Base-by-base conservation (phyloP, 176 grass and related monocot genomes). In the Neostapfia colusana region DNA sequence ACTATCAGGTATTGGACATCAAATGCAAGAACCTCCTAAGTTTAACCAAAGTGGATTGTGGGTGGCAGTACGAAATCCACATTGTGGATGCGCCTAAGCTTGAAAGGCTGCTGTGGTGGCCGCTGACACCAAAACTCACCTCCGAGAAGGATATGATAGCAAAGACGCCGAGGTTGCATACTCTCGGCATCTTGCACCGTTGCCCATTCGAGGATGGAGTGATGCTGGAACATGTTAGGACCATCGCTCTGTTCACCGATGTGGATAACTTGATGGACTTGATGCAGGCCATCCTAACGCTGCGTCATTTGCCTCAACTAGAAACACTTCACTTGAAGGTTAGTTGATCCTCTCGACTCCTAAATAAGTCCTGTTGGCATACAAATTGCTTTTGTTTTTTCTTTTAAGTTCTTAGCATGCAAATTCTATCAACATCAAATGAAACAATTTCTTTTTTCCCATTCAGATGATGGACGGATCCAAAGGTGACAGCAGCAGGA, bases 41-140 rank as follows among this genome's bases (percentile, higher is more conserved):
- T 1, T 0, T 50, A 16, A 70, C 68, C 43, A 20, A 7, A 4
- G 15, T 18, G 1, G 25, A 3, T 41, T 1, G 1, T 2, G 10
- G 2, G 2, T 15, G 23, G 20, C 4, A 17, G 6, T 3, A 3
- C 15, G 0, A 0, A 2, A 3, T 31, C 15, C 0, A 0, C 1
- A 2, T 48, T 14, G 0, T 10, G 67, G 25, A 49, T 0, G 43
- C 7, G 7, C 43, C 67, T 7, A 70, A 48, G 15, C 67, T 70
- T 31, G 14, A 31, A 70, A 25, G 25, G 25, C 13, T 70, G 2
- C 6, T 69, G 23, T 26, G 58, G 25, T 61, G 58, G 26, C 59
- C 26, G 4, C 28, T 6, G 4, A 1, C 59, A 10, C 15, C 15
- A 11, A 1, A 8, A 2, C 1, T 55, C 12, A 6, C 4, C 12